Base-by-base conservation (phyloP, 495 filamentous ascomycete genomes). In the Penicillium nucicola region DNA sequence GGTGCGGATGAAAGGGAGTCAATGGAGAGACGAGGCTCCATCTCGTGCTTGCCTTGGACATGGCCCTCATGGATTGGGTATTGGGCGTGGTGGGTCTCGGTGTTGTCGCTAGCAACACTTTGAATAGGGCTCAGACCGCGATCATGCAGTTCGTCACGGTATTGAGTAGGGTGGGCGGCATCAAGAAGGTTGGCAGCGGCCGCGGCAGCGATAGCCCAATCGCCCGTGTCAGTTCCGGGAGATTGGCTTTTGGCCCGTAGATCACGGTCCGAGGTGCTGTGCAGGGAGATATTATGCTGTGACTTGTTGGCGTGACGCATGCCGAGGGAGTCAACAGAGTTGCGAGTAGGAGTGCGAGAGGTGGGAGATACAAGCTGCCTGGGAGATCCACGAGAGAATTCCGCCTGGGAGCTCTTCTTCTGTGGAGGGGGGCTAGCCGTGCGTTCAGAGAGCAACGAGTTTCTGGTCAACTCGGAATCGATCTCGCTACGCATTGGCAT, bases 401-500 rank as follows among this genome's bases (percentile, higher is more conserved):
- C 83, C 17, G 80, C 66, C 2, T 64, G 70, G 15, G 56, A 54
- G 49, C 78, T 69, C 14, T 67, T 57, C 44, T 56, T 53, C 36
- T 60, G 63, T 18, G 61, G 54, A 31, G 52, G 55, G 55, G 44
- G 88, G 81, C 53, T 85, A 68, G 54, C 88, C 0, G 88, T 91
- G 19, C 86, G 82, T 32, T 89, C 85, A 5, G 93, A 92, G 10
- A 95, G 74, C 48, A 98, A 88, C 0, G 95, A 97, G 31, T 87
- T 84, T 62, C 93, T 79, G 3, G 93, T 97, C 41, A 96, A 64
- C 20, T 96, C 90, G 0, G 91, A 95, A 25, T 87, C 80, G 22
- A 95, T 80, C 36, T 89, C 88, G 65, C 91, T 95, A 63, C 83
- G 83, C 61, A 95, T 77, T 2, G 91, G 92, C 85, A 96, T 87